Percentiles rank a stretch among this genome's conserved stretches.
phyloP scores from a whole-genome alignment of 192 early-diverging fungal genomes.

The Backusella psychrophila region DNA sequence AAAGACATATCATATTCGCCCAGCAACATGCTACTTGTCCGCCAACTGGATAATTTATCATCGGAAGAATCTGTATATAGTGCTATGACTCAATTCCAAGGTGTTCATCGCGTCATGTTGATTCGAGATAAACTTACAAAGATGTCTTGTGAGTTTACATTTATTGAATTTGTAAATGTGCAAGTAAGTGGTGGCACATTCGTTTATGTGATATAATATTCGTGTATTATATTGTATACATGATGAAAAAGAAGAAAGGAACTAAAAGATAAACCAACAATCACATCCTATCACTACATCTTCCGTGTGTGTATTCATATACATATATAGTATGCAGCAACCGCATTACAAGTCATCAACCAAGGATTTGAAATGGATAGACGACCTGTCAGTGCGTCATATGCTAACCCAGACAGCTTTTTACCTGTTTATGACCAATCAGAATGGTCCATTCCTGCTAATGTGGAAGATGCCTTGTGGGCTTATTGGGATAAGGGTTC shows the following conservation, averaged over 20 bases:
- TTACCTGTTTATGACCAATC: slow-evolving; percentile 60
- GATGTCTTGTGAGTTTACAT: slow-evolving; percentile 64
- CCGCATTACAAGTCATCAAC: slow-evolving; percentile 26
- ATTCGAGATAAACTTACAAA: slow-evolving; percentile 55
- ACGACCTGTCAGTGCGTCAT: slow-evolving; percentile 42
- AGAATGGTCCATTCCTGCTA: slow-evolving; percentile 50
- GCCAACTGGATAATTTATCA: slow-evolving; percentile 57
- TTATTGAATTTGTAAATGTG: slow-evolving; percentile 53
- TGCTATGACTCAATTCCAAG: slow-evolving; percentile 22
- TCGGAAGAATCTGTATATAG: slow-evolving; percentile 53
- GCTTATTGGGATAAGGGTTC: slow-evolving; percentile 67
- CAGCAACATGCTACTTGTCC: slow-evolving; percentile 54
- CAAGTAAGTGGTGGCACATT: slow-evolving; percentile 32
- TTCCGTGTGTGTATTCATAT: neutral
- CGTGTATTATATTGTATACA: neutral
- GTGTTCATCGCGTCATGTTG: slow-evolving; percentile 42
- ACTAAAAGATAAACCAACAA: neutral
- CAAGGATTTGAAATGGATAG: slow-evolving; percentile 43
- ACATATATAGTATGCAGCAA: slow-evolving; percentile 31
- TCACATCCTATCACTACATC: neutral
- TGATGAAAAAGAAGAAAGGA: neutral
- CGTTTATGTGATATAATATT: neutral
- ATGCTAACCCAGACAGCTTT: slow-evolving; percentile 57
- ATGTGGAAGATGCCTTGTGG: slow-evolving; percentile 38
- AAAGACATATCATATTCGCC: slow-evolving; percentile 53